Percentiles rank a stretch among this genome's conserved stretches.
Evolutionary conservation across 2,329 filamentous ascomycete species (phyloP).

Genomic region (Aspergillus arachidicola): DNA sequence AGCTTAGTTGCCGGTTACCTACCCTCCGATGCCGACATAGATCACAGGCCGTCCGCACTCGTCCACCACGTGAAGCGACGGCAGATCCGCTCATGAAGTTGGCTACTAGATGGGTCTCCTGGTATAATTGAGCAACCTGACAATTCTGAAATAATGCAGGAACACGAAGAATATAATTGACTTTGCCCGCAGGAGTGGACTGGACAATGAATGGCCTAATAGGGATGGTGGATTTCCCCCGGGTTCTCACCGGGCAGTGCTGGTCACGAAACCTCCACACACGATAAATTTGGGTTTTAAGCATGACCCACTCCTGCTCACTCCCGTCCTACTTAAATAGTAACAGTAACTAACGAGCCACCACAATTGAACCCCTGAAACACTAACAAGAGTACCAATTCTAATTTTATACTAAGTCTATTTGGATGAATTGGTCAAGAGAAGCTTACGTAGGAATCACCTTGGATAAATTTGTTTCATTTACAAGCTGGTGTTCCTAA

Average conservation of each 20-base stretch:
- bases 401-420: neutral
- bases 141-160: neutral
- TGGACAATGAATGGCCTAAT: neutral
- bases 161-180: neutral
- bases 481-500: neutral
- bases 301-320: neutral
- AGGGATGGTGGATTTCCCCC: neutral
- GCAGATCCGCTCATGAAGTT: conserved; percentile 5
- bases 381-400: neutral
- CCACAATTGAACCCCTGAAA: no score
- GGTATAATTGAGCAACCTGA: neutral
- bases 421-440: neutral
- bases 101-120: neutral
- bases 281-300: neutral
- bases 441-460: neutral
- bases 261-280: no score
- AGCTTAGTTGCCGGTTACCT: neutral
- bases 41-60: conserved; percentile 24
- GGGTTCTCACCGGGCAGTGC: neutral
- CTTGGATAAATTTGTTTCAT: no score
- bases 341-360: no score
- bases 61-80: conserved; percentile 10
- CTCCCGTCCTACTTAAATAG: no score
- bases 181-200: neutral
- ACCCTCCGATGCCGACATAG: conserved; percentile 27